Evolutionary conservation across 352 stramenopile species (phyloP), one percentile per base, ranked within the genome.

Genomic region (Globisporangium takayamanum): DNA sequence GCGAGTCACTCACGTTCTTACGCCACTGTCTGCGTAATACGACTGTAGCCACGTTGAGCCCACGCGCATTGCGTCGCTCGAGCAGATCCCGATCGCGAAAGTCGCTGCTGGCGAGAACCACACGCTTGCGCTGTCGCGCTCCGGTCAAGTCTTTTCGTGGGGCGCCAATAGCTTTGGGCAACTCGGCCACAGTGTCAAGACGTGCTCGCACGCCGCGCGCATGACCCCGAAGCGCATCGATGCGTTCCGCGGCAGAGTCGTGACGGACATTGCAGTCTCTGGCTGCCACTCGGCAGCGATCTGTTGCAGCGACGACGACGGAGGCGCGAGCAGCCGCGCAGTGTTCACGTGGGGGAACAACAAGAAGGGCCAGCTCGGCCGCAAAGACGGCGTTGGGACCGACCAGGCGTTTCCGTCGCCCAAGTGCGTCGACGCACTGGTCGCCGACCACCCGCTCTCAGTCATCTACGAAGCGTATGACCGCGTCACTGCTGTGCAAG

Each of bases 261-360:
- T 91, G 50, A 67, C 67, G 26, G 69, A 84, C n/a, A 88, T 94
- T 53, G 79, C 84, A 39, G 80, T 78, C 0, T 89, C 80, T 2
- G 78, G 78, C 7, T 84, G 71, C 37, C 84, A 94, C 67, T 94
- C 82, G 8, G 84, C 75, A 37, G 80, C 80, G 36, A 87, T 92
- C 57, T 72, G 70, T 46, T 26, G 53, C 15, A 69, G 75, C 3
- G 59, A 77, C 11, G 77, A 36, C 30, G 8, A 36, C 30, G 8
- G 30, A 5, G 30, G 8, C 4, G 30, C 22, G 22, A 22, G 8
- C 30, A 8, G 2, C 5, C 30, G 76, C 10, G 66, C 60, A 22
- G 63, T 92, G 11, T 91, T 81, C 67, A 92, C 80, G 10, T 94
- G 84, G 84, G 84, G 82, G 12, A 85, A 76, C 60, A 94, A 94